These are phyloP conservation scores for Diospyros kaki DNA, from an alignment of 148 eudicot species.

Conservation along the genomic window DNA sequence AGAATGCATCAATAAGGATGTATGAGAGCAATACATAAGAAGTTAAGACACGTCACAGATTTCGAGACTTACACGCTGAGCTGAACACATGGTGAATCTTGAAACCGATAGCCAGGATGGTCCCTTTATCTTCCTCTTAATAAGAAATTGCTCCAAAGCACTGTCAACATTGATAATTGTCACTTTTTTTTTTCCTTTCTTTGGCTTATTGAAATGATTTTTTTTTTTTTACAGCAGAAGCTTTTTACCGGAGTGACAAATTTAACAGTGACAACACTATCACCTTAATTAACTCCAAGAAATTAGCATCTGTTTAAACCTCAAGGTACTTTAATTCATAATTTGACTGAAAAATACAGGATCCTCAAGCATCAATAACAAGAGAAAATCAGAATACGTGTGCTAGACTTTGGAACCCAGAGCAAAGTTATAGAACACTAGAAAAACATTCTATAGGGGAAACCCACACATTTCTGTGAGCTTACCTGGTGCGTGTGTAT, in stretches of 20 bases:
- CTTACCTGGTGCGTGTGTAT: too few species aligned
- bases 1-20: conserved; percentile 9
- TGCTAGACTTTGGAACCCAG: background rate
- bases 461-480: too few species aligned
- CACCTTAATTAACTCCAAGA: background rate
- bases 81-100: conserved; percentile 56
- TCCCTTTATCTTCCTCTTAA: conserved; percentile 93
- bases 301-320: conserved; percentile 1
- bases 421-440: background rate
- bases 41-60: background rate
- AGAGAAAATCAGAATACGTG: background rate
- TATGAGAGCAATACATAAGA: background rate
- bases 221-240: background rate
- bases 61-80: conserved; percentile 60
- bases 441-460: background rate
- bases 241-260: background rate
- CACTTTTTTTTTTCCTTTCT: background rate
- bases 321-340: background rate
- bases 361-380: background rate
- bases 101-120: conserved; percentile 91
- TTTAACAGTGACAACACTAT: background rate
- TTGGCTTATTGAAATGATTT: background rate
- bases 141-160: conserved; percentile 78
- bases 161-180: conserved; percentile 34
- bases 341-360: conserved; percentile 8